phyloP scores from a whole-genome alignment of 2,329 filamentous ascomycete species.

The Calonectria hongkongensis region DNA sequence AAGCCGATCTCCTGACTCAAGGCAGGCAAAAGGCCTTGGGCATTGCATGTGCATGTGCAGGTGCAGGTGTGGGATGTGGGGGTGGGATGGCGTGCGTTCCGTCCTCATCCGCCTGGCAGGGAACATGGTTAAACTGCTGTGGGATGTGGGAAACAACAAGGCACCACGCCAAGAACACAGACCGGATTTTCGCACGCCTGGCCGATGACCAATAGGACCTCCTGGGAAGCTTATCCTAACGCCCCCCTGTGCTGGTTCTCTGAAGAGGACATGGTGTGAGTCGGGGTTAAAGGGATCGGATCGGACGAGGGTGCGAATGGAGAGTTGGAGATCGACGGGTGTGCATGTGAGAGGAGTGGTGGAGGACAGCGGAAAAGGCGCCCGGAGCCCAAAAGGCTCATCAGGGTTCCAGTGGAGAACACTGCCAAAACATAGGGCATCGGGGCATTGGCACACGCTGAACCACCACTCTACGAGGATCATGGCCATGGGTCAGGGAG shows the following conservation, averaged over 20 bases:
- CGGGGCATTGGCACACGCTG: conserved; percentile 10
- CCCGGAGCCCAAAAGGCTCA: conserved; percentile 2
- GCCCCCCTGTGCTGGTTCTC: conserved; percentile 6
- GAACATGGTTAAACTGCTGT: conserved; percentile 14
- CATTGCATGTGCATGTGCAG: neutral
- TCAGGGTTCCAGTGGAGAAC: conserved; percentile 3
- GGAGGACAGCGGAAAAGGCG: conserved; percentile 23
- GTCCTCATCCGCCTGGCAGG: conserved; percentile 2
- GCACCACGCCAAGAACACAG: conserved; percentile 7
- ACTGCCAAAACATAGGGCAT: neutral
- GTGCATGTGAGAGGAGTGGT: neutral
- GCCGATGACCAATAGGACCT: neutral
- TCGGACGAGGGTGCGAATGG: conserved; percentile 17
- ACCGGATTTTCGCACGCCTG: conserved; percentile 27
- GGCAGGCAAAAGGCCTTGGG: conserved; percentile 34
- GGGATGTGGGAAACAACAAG: conserved; percentile 12
- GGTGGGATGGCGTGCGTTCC: conserved; percentile 36
- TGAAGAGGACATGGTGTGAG: neutral
- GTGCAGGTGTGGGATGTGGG: conserved; percentile 33
- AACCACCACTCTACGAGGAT: conserved; percentile 26
- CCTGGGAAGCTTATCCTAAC: neutral
- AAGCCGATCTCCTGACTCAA: conserved; percentile 38
- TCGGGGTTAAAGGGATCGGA: conserved; percentile 23
- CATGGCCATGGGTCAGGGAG: neutral
- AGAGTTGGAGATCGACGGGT: neutral